Base-by-base conservation (phyloP, 2,329 filamentous ascomycete species). In the Bipolaris oryzae region DNA sequence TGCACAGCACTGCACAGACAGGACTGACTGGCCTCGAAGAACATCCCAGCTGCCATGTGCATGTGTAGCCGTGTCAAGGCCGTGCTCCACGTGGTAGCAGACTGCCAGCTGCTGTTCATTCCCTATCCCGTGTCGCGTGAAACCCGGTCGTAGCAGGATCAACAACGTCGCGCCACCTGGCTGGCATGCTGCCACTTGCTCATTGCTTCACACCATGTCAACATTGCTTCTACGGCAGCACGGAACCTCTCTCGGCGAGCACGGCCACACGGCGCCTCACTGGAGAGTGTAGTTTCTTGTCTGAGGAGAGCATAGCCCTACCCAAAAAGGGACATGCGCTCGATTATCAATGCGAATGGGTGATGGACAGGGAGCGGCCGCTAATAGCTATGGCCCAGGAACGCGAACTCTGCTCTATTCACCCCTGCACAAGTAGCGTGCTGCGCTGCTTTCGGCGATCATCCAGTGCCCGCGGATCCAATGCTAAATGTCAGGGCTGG, bases 31-130 rank as follows among this genome's bases (percentile, higher is more conserved):
- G 53, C 55, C 51, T 50, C 44, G 50, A 48, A 28, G 7, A 42
- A n/a, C 21, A 52, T 55, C 33, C 39, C 52, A 44, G 38, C 13
- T 31, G 25, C 18, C 25, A 31, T 37, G 13, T 11, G 31, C 9
- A 31, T 37, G 13, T 11, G 31, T 7, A 20, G 20, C 33, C 38
- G 13, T 44, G 33, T 44, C 46, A 55, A 60, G 55, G 57, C 43
- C 52, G 45, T 62, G 60, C 56, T 50, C 57, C 64, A 67, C 61
- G 62, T 68, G 63, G 64, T 64, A 62, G 63, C 53, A n/a, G 9
- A 37, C 44, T 47, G n/a, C n/a, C n/a, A n/a, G n/a, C n/a, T n/a
- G 48, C 28, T 56, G 58, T 57, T 56, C 45, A 33, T 49, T 50
- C 50, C 51, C 39, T 58, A 39, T 55, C 53, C 53, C 48, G 49